Evolutionary conservation across 148 eudicot genomes (phyloP).

Genomic region (Dianthus caryophyllus): DNA sequence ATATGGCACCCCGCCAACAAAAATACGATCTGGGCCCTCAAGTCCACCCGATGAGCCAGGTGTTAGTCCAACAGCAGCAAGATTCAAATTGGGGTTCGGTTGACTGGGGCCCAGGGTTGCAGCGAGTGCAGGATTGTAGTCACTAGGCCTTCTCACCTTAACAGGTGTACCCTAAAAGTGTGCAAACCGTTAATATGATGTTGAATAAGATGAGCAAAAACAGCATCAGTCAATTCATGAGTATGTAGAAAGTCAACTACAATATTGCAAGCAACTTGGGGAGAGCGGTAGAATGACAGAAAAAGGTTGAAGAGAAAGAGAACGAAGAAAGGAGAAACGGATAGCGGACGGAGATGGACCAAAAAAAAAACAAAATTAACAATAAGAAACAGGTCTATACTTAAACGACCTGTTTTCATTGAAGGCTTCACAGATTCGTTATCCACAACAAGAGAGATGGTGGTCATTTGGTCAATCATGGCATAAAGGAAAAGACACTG

Average conservation of each 20-base stretch:
- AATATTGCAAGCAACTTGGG: background rate
- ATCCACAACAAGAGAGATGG: background rate
- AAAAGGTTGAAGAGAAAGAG: background rate
- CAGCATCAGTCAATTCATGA: background rate
- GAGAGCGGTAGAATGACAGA: background rate
- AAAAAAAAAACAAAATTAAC: background rate
- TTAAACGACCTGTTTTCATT: background rate
- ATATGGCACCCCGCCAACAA: conserved; percentile 54
- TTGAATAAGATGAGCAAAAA: background rate
- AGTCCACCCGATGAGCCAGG: conserved; percentile 81
- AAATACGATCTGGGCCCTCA: conserved; percentile 54
- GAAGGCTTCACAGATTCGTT: background rate
- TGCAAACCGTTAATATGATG: background rate
- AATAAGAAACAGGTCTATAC: background rate
- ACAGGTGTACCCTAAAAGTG: conserved; percentile 81
- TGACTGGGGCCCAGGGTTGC: conserved; percentile 96
- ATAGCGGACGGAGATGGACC: background rate
- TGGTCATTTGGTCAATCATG: background rate
- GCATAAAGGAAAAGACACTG: background rate
- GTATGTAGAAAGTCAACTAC: background rate
- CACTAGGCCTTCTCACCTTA: conserved; percentile 95
- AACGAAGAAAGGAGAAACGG: background rate
- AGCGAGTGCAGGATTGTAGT: conserved; percentile 90
- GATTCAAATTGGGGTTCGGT: conserved; percentile 56
- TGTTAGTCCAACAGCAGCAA: conserved; percentile 69